These are phyloP conservation scores for Pyrenophora teres DNA, from an alignment of 2,329 filamentous ascomycete genomes.

Conservation along the genomic window DNA sequence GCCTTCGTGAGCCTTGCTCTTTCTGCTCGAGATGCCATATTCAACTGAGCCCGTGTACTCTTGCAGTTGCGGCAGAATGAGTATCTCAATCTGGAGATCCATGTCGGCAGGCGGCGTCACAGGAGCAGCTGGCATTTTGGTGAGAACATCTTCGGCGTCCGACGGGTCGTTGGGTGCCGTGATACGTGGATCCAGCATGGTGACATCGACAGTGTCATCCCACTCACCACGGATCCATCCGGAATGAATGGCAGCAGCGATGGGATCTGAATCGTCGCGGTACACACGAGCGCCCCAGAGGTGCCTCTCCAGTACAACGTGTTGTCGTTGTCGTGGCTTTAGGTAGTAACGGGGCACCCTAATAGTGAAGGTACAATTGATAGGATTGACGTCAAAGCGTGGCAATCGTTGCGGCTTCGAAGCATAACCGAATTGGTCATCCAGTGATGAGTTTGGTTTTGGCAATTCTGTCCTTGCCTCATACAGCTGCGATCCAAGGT, in stretches of 20 bases:
- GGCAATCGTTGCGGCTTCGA: conserved; percentile 74
- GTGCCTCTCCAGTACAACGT: conserved; percentile 78
- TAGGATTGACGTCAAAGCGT: conserved; percentile 72
- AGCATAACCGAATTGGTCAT: conserved; percentile 62
- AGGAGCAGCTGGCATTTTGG: conserved; percentile 56
- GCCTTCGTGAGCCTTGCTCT: conserved; percentile 83
- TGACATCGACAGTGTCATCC: conserved; percentile 74
- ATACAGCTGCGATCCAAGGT: conserved; percentile 86
- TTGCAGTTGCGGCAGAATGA: conserved; percentile 79
- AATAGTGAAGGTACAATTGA: conserved; percentile 86
- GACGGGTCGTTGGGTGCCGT: conserved; percentile 51
- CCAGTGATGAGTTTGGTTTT: conserved; percentile 47
- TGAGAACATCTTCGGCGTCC: conserved; percentile 50
- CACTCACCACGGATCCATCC: conserved; percentile 93
- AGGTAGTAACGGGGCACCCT: conserved; percentile 83
- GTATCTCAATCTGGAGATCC: conserved; percentile 84
- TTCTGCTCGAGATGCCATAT: conserved; percentile 80
- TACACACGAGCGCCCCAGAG: conserved; percentile 95
- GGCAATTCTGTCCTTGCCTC: conserved; percentile 64
- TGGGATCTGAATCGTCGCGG: conserved; percentile 91
- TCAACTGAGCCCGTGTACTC: conserved; percentile 76
- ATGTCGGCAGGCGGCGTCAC: conserved; percentile 68
- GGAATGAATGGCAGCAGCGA: conserved; percentile 89
- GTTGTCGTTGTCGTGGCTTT: conserved; percentile 70
- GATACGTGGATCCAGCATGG: conserved; percentile 64